Evolutionary conservation across 441 rosid species (phyloP).

Genomic region (Arabidopsis lyrata): DNA sequence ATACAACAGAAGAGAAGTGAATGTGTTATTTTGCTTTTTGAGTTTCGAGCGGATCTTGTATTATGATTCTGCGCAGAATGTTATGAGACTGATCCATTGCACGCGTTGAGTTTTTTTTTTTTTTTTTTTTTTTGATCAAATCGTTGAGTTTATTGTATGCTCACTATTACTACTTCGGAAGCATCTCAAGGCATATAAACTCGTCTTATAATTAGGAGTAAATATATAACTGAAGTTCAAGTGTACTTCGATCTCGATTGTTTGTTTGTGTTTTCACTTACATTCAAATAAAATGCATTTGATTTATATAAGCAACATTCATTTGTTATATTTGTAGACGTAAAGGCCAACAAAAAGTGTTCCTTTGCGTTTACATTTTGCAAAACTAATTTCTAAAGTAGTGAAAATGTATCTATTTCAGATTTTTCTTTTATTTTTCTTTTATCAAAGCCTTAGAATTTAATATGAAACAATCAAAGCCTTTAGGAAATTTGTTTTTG

Average conservation of each 20-base stretch:
- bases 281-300: not conserved
- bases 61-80: constrained; percentile 38
- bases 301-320: not conserved
- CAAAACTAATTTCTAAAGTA: not conserved
- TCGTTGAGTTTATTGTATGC: constrained; percentile 29
- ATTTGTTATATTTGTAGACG: not conserved
- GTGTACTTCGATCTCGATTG: not conserved
- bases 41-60: constrained; percentile 35
- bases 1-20: not conserved
- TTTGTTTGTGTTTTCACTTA: not conserved
- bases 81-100: constrained; percentile 36
- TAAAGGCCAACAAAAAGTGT: not conserved
- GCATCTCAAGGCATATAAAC: constrained; percentile 11
- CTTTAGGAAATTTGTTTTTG: not conserved
- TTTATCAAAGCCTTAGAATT: not conserved
- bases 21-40: not conserved
- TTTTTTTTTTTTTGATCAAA: too few relatives aligned
- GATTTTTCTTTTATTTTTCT: too few relatives aligned
- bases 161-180: not conserved
- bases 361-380: not conserved
- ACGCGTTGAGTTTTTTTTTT: constrained; percentile 28
- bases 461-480: not conserved
- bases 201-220: not conserved
- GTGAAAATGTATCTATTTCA: not conserved
- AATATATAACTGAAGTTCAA: not conserved